Conservation (phyloP, 371 early-diverging fungal species). For the Blastocladiella emersonii region DNA sequence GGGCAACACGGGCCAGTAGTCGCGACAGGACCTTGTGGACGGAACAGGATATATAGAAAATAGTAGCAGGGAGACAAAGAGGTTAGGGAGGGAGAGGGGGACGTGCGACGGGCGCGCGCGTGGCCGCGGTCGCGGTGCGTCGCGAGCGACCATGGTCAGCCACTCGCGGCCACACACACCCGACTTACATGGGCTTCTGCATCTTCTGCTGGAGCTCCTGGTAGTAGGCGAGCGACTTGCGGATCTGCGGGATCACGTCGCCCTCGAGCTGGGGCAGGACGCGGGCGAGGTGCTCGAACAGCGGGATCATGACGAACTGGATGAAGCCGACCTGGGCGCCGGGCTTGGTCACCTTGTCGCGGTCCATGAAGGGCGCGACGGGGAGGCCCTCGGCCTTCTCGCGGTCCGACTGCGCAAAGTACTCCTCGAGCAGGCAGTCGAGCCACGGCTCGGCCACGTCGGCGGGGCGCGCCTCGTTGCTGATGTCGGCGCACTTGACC, state of each 20-base stretch:
- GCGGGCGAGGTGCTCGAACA: conserved; percentile 32
- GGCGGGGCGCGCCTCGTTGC: conserved; percentile 24
- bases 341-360: conserved; percentile 36
- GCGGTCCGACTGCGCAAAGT: conserved; percentile 32
- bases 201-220: conserved; percentile 3
- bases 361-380: conserved; percentile 39
- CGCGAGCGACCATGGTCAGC: too few species aligned
- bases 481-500: conserved; percentile 35
- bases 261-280: conserved; percentile 9
- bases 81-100: too few species aligned
- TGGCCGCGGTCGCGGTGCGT: too few species aligned
- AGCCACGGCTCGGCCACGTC: conserved; percentile 39
- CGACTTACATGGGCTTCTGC: not conserved
- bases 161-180: too few species aligned
- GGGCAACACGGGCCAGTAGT: too few species aligned
- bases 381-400: conserved; percentile 37
- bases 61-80: too few species aligned
- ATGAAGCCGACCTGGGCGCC: conserved; percentile 37
- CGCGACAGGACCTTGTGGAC: too few species aligned
- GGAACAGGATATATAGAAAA: too few species aligned
- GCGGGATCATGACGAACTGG: conserved; percentile 36
- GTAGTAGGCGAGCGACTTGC: conserved; percentile 4
- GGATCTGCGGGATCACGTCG: not conserved
- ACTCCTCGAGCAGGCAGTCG: conserved; percentile 37
- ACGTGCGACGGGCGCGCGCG: too few species aligned